Percentiles rank a stretch among this genome's conserved stretches.
Evolutionary conservation across 208 protist species (phyloP).

Genomic region (Herpetomonas samuelpessoai): DNA sequence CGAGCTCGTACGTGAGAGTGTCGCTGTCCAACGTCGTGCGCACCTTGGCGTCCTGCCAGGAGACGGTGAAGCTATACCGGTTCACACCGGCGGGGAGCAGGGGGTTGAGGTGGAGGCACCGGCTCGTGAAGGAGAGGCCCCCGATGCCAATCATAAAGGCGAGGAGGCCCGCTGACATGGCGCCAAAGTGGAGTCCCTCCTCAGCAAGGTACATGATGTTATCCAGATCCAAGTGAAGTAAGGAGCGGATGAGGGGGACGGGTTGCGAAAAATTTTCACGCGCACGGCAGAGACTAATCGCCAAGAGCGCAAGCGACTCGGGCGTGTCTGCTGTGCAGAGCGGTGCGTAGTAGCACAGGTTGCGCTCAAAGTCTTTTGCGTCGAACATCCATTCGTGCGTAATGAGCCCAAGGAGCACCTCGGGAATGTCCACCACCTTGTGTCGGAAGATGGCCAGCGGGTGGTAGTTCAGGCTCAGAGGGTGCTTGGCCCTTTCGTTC

Average conservation of each 20-base stretch:
- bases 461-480: conserved; percentile 89
- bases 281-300: conserved; percentile 63
- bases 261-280: conserved; percentile 59
- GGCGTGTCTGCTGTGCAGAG: conserved; percentile 87
- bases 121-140: conserved; percentile 41
- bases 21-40: conserved; percentile 55
- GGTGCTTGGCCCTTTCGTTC: conserved; percentile 62
- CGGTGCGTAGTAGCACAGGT: conserved; percentile 78
- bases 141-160: conserved; percentile 76
- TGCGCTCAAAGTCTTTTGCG: conserved; percentile 59
- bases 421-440: conserved; percentile 85
- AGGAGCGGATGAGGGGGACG: conserved; percentile 69
- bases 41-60: conserved; percentile 73
- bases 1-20: conserved; percentile 75
- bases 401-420: conserved; percentile 85
- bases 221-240: conserved; percentile 81
- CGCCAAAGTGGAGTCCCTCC: conserved; percentile 84
- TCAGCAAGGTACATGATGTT: conserved; percentile 85
- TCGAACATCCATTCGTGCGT: conserved; percentile 81
- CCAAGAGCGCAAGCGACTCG: conserved; percentile 71
- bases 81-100: conserved; percentile 70
- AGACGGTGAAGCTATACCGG: conserved; percentile 68
- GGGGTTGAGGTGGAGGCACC: conserved; percentile 64
- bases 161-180: conserved; percentile 60
- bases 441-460: conserved; percentile 83